phyloP scores from a whole-genome alignment of 148 eudicot species.

The Chenopodium suecicum region DNA sequence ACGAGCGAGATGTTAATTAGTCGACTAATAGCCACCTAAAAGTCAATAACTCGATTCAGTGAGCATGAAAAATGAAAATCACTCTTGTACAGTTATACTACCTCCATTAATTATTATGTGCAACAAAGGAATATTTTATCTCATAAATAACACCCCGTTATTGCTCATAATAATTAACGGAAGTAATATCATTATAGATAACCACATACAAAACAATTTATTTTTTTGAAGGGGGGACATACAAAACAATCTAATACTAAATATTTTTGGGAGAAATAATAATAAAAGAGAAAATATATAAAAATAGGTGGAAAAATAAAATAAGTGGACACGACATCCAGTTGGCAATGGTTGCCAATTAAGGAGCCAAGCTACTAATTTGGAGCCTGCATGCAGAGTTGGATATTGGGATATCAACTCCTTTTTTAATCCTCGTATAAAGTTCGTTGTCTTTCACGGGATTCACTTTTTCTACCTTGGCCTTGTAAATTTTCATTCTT shows the following conservation, averaged over 20 bases:
- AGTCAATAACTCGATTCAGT: too few relatives aligned
- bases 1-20: too few relatives aligned
- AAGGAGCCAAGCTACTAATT: slow-evolving; percentile 26
- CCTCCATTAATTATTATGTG: too few relatives aligned
- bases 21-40: too few relatives aligned
- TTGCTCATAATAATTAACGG: too few relatives aligned
- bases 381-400: slow-evolving; percentile 26
- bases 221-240: too few relatives aligned
- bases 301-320: background rate
- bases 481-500: slow-evolving; percentile 9
- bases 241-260: background rate
- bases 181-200: too few relatives aligned
- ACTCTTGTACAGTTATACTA: too few relatives aligned
- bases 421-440: background rate
- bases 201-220: background rate
- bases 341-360: slow-evolving; percentile 27
- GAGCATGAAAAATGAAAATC: too few relatives aligned
- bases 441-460: slow-evolving; percentile 18
- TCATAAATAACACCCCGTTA: too few relatives aligned
- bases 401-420: slow-evolving; percentile 13
- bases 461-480: slow-evolving; percentile 23
- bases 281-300: background rate
- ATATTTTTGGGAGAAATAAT: background rate
- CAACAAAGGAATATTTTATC: too few relatives aligned
- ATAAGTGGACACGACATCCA: slow-evolving; percentile 14